These are phyloP conservation scores for Lachancea sp. DNA, from an alignment of 805 yeast genomes.

Conservation along the genomic window DNA sequence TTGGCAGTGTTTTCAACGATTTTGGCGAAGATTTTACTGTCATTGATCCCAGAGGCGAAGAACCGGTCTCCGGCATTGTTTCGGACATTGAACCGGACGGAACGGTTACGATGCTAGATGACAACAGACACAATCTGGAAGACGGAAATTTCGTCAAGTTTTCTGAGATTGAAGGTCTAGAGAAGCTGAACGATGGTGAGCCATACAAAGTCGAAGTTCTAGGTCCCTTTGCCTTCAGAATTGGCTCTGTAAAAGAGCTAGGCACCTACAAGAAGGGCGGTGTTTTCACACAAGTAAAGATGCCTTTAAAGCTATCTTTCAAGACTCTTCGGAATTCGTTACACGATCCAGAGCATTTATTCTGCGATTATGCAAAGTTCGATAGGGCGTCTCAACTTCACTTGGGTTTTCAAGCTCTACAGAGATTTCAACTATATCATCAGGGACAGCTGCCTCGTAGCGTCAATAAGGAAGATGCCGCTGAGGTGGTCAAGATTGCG, in stretches of 20 bases:
- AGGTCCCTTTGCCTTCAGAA: constrained; percentile 91
- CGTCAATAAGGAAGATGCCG: constrained; percentile 66
- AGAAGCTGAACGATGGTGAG: constrained; percentile 63
- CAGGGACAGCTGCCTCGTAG: constrained; percentile 70
- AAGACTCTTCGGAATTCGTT: constrained; percentile 61
- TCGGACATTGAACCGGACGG: constrained; percentile 85
- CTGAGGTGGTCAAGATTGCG: constrained; percentile 53
- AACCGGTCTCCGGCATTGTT: constrained; percentile 78
- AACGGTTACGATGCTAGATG: constrained; percentile 89
- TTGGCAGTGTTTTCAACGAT: constrained; percentile 85
- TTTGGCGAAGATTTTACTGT: constrained; percentile 78
- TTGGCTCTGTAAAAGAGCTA: constrained; percentile 46
- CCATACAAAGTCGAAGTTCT: constrained; percentile 72
- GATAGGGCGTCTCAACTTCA: constrained; percentile 89
- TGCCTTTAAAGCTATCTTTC: constrained; percentile 61
- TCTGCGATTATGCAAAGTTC: constrained; percentile 89
- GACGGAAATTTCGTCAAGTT: constrained; percentile 89
- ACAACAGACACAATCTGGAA: constrained; percentile 85
- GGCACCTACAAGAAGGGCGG: constrained; percentile 81
- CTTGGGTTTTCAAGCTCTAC: constrained; percentile 84
- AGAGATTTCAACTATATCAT: constrained; percentile 60
- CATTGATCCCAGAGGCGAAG: constrained; percentile 87
- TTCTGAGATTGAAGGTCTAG: constrained; percentile 77
- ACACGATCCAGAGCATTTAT: constrained; percentile 66
- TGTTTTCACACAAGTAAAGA: constrained; percentile 83